Percentiles rank a stretch among this genome's conserved stretches.
Evolutionary conservation across 805 yeast species (phyloP).

Genomic region (Diddensiella caesifluorescens): DNA sequence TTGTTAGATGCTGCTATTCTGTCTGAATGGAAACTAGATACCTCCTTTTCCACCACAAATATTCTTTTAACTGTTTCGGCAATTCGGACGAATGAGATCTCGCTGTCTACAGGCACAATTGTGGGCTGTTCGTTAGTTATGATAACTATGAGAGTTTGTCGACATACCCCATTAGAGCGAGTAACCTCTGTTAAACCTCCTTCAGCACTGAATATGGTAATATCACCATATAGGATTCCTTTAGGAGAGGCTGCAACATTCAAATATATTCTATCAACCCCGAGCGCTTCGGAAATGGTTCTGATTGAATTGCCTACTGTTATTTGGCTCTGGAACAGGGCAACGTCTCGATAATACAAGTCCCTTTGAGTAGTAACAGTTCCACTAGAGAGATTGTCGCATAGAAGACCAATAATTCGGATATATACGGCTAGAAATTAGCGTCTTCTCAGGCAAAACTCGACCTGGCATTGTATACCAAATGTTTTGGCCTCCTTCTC

Average conservation of each 20-base stretch:
- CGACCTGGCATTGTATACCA: slow-evolving; percentile 1
- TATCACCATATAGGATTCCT: slow-evolving; percentile 46
- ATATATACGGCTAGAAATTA: slow-evolving; percentile 9
- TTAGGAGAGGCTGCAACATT: slow-evolving; percentile 51
- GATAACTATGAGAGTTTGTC: slow-evolving; percentile 22
- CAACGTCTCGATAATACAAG: slow-evolving; percentile 53
- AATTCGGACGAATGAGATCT: slow-evolving; percentile 22
- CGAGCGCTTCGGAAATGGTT: slow-evolving; percentile 36
- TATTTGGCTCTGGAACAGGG: slow-evolving; percentile 43
- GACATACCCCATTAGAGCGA: slow-evolving; percentile 10
- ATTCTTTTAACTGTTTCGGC: slow-evolving; percentile 30
- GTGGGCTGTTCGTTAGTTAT: slow-evolving; percentile 6
- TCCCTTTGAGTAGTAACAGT: slow-evolving; percentile 44
- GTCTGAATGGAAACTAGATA: slow-evolving; percentile 8
- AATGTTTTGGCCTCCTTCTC: slow-evolving; percentile 9
- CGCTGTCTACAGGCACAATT: slow-evolving; percentile 33
- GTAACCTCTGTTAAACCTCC: slow-evolving; percentile 6
- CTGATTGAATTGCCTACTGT: slow-evolving; percentile 39
- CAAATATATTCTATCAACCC: slow-evolving; percentile 36
- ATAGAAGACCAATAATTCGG: slow-evolving; percentile 15
- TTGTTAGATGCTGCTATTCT: slow-evolving; percentile 3
- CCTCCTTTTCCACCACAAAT: slow-evolving; percentile 48
- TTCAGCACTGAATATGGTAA: slow-evolving; percentile 20
- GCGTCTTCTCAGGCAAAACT: neutral
- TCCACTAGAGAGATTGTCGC: slow-evolving; percentile 15